phyloP scores from a whole-genome alignment of 805 yeast species.

The Lipomyces sp. region DNA sequence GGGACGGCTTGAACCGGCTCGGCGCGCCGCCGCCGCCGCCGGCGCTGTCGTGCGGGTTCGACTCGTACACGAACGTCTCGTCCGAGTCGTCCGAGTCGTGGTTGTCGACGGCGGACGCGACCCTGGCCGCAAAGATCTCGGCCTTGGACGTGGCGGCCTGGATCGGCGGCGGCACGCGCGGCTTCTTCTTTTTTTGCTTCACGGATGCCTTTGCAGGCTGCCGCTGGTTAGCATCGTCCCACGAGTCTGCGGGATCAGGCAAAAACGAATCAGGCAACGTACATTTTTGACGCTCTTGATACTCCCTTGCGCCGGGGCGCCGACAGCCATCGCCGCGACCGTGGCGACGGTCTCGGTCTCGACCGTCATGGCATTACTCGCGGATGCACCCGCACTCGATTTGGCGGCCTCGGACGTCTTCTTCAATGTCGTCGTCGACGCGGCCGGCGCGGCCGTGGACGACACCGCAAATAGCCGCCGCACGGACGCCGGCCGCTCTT shows the following conservation, averaged over 20 bases:
- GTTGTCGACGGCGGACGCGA: conserved; percentile 92
- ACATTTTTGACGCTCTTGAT: conserved; percentile 22
- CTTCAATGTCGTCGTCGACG: conserved; percentile 12
- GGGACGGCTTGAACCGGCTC: conserved; percentile 6
- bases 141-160: conserved; percentile 56
- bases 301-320: conserved; percentile 22
- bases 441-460: neutral
- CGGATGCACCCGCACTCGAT: neutral
- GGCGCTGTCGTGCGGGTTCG: conserved; percentile 34
- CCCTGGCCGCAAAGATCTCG: conserved; percentile 89
- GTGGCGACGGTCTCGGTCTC: conserved; percentile 63
- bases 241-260: no score
- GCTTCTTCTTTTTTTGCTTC: conserved; percentile 20
- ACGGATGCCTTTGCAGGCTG: conserved; percentile 9
- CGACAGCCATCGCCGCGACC: conserved; percentile 32
- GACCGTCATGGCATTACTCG: conserved; percentile 45
- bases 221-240: no score
- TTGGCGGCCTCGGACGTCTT: conserved; percentile 1
- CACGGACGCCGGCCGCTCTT: conserved; percentile 22
- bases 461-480: conserved; percentile 2
- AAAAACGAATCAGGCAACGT: no score
- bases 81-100: conserved; percentile 84
- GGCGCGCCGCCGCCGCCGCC: no score
- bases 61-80: conserved; percentile 94
- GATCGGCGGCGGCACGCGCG: conserved; percentile 5